Evolutionary conservation across 2,329 filamentous ascomycete genomes (phyloP), one percentile per base, ranked within the genome.

Genomic region (Torrubiellomyces zombiae): DNA sequence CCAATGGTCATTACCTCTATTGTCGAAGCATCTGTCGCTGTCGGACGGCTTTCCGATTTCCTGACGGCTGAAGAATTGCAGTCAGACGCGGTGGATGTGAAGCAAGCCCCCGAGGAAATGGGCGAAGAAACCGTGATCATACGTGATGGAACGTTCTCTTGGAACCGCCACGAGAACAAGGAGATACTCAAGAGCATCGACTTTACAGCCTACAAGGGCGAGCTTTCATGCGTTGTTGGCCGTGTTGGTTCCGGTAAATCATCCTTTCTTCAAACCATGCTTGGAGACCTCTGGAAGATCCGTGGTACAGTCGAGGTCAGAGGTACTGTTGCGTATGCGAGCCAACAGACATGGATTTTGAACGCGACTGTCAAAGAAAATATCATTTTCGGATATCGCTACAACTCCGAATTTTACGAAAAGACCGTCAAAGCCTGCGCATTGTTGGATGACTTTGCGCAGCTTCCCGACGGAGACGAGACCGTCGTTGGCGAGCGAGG

Each of bases 1-100:
- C 89, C 89, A 6, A 95, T 98, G 85, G 85, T 98, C 18, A 95
- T 98, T 38, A 93, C 85, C 1, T 76, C 86, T 6, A 81, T 98
- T 33, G 83, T 98, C 16, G 89, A 98, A 50, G 85, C 89, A 8
- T 80, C 72, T n/a, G 89, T 98, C 28, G 89, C 89, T 14, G 81
- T 91, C 13, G 70, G 69, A 15, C 79, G 89, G 42, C 60, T 98
- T 36, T 89, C 83, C 1, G 66, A 73, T 18, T 98, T 82, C 50
- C 70, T 98, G 31, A 68, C 60, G 1, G 80, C 89, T 1, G 86
- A 95, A 40, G 89, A 98, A 49, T 59, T 98, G 16, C 89, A 98
- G 47, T 51, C 67, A 1, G 76, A 94, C 50, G 86, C 89, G 7
- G 75, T 98, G 11, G 56, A 63, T 9, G 50, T 69, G 22, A 69